Evolutionary conservation across 805 yeast genomes (phyloP).

Genomic region (Kodamaea jinghongensis): DNA sequence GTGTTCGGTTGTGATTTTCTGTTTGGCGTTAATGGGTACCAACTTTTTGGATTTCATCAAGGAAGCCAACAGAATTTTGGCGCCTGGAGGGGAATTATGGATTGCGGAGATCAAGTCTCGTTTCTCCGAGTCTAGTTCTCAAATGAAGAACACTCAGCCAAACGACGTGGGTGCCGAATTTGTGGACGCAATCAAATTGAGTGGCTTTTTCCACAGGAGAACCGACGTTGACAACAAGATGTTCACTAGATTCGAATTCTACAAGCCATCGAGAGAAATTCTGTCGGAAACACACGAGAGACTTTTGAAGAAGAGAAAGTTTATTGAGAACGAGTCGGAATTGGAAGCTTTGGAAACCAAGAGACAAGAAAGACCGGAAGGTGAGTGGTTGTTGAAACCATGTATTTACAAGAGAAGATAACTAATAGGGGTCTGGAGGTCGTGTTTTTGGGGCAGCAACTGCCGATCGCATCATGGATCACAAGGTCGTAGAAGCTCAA

Average conservation of each 20-base stretch:
- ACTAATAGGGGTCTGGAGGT: conserved; percentile 1
- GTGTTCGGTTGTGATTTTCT: conserved; percentile 86
- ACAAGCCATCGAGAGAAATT: conserved; percentile 75
- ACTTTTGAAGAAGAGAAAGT: conserved; percentile 59
- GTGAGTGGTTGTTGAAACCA: conserved; percentile 89
- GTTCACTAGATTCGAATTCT: conserved; percentile 94
- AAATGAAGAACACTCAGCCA: conserved; percentile 25
- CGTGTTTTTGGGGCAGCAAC: neutral
- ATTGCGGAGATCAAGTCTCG: conserved; percentile 96
- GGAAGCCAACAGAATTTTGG: conserved; percentile 83
- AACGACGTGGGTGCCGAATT: conserved; percentile 68
- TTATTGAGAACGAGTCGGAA: conserved; percentile 67
- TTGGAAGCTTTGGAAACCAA: conserved; percentile 57
- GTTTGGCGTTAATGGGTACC: conserved; percentile 96
- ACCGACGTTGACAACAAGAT: conserved; percentile 87
- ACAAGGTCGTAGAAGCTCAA: no score
- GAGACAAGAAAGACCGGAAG: conserved; percentile 61
- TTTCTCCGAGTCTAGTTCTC: conserved; percentile 55
- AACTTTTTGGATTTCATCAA: conserved; percentile 87
- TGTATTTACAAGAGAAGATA: conserved; percentile 91
- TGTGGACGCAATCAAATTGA: conserved; percentile 67
- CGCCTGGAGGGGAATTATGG: conserved; percentile 95
- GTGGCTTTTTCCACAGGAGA: conserved; percentile 83
- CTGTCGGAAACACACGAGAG: conserved; percentile 60
- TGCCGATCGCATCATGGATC: no score